Conservation (phyloP, 1,284 basidiomycete genomes). For the Rugosomyces carneus region DNA sequence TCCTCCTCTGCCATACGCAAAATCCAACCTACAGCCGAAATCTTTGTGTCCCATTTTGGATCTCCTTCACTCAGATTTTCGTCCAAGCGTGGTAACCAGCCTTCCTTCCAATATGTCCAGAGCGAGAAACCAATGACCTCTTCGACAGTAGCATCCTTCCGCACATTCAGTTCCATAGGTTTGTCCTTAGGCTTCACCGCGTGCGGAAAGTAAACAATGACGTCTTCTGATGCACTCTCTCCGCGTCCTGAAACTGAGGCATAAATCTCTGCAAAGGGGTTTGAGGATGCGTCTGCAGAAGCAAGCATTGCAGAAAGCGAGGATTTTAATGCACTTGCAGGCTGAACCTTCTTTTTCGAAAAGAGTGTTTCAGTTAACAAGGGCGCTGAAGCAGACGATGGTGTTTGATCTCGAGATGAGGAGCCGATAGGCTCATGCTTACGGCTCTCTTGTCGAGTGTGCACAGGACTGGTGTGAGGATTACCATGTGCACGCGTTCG, state of each 20-base stretch:
- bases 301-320: constrained; percentile 65
- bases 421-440: constrained; percentile 13
- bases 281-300: constrained; percentile 51
- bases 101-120: constrained; percentile 89
- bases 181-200: constrained; percentile 57
- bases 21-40: constrained; percentile 89
- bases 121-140: constrained; percentile 93
- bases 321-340: constrained; percentile 41
- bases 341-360: constrained; percentile 41
- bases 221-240: constrained; percentile 55
- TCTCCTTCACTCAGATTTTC: constrained; percentile 59
- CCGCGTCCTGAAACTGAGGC: constrained; percentile 72
- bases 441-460: constrained; percentile 11
- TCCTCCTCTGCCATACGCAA: constrained; percentile 94
- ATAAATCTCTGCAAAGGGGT: constrained; percentile 81
- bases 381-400: constrained; percentile 13
- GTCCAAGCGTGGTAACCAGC: constrained; percentile 73
- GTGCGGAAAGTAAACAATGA: constrained; percentile 87
- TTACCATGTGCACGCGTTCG: constrained; percentile 14
- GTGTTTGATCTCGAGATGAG: constrained; percentile 12
- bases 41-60: constrained; percentile 48
- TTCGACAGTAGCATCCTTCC: constrained; percentile 89
- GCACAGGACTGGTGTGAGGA: constrained; percentile 27
- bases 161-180: constrained; percentile 62
- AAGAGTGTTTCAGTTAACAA: constrained; percentile 38